These are phyloP conservation scores for Chloropicon primus DNA, from an alignment of 139 green algal genomes.

Conservation along the genomic window DNA sequence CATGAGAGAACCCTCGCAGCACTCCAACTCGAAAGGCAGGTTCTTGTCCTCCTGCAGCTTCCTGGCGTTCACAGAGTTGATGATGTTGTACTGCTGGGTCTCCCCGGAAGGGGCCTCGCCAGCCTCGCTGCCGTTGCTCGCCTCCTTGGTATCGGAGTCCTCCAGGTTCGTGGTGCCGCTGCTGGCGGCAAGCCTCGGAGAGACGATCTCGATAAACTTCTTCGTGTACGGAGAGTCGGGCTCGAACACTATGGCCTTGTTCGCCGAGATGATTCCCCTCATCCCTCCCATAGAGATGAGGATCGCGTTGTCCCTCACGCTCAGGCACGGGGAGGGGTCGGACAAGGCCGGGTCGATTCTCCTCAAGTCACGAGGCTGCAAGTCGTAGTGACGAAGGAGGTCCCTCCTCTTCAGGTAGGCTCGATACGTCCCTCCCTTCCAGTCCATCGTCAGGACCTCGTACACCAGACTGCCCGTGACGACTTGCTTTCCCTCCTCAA, in stretches of 20 bases:
- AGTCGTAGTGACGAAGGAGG: constrained; percentile 55
- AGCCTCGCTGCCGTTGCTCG: no score
- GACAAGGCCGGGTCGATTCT: constrained; percentile 76
- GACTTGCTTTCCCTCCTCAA: neutral
- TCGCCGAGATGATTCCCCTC: constrained; percentile 51
- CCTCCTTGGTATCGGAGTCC: neutral
- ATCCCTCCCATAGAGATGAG: constrained; percentile 77
- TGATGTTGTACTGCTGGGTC: no score
- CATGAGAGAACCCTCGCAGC: constrained; percentile 74
- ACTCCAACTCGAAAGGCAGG: constrained; percentile 82
- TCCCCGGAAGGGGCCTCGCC: no score
- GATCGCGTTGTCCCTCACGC: constrained; percentile 51
- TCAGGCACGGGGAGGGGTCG: constrained; percentile 11
- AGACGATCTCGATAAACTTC: constrained; percentile 10
- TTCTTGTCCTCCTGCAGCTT: constrained; percentile 14
- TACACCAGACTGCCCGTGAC: neutral
- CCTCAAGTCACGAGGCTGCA: constrained; percentile 81
- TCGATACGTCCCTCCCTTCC: neutral
- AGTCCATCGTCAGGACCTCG: neutral
- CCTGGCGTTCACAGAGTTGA: neutral
- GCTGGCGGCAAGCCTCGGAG: neutral
- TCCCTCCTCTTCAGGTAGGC: constrained; percentile 31
- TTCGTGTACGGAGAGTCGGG: constrained; percentile 20
- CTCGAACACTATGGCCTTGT: constrained; percentile 81
- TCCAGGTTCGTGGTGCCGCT: neutral